Percentiles rank a stretch among this genome's conserved stretches.
These are phyloP conservation scores for Daedalea quercina DNA, from an alignment of 768 basidiomycete genomes.

Conservation along the genomic window DNA sequence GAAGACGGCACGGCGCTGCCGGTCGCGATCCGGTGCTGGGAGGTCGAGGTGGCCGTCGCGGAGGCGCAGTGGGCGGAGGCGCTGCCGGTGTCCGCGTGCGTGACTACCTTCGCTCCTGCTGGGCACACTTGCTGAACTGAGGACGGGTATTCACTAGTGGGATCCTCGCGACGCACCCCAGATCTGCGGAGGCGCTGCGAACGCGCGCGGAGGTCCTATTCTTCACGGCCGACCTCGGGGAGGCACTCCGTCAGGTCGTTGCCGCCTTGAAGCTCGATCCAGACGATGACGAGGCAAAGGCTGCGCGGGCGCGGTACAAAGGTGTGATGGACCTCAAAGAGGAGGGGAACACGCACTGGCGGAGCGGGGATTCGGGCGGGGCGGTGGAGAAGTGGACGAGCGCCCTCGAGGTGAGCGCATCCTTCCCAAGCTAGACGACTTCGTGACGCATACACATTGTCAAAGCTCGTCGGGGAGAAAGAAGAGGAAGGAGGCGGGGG, in stretches of 20 bases:
- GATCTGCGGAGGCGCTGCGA: slow-evolving; percentile 68
- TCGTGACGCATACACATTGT: too few species aligned
- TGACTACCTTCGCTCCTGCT: background rate
- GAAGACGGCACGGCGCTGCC: slow-evolving; percentile 4
- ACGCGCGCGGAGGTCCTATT: slow-evolving; percentile 71
- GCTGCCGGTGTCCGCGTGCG: background rate
- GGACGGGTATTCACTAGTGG: too few species aligned
- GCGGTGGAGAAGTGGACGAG: slow-evolving; percentile 63
- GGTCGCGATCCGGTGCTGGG: slow-evolving; percentile 6
- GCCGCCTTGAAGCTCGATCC: slow-evolving; percentile 72
- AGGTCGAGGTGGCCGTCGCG: slow-evolving; percentile 2
- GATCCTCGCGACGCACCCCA: slow-evolving; percentile 26
- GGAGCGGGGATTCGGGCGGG: slow-evolving; percentile 43
- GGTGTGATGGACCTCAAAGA: slow-evolving; percentile 74
- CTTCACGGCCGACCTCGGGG: slow-evolving; percentile 56
- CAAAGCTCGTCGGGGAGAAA: slow-evolving; percentile 53
- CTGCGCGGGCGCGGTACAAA: slow-evolving; percentile 61
- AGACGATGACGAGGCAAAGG: slow-evolving; percentile 55
- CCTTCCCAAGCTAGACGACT: too few species aligned
- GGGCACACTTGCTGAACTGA: too few species aligned
- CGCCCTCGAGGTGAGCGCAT: slow-evolving; percentile 47
- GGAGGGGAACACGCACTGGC: slow-evolving; percentile 71
- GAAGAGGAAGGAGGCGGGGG: slow-evolving; percentile 73
- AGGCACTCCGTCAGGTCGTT: slow-evolving; percentile 57
- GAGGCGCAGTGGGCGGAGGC: slow-evolving; percentile 2